Percentiles rank a stretch among this genome's conserved stretches.
These are phyloP conservation scores for Pythium periplocum DNA, from an alignment of 352 stramenopile genomes.

Conservation along the genomic window DNA sequence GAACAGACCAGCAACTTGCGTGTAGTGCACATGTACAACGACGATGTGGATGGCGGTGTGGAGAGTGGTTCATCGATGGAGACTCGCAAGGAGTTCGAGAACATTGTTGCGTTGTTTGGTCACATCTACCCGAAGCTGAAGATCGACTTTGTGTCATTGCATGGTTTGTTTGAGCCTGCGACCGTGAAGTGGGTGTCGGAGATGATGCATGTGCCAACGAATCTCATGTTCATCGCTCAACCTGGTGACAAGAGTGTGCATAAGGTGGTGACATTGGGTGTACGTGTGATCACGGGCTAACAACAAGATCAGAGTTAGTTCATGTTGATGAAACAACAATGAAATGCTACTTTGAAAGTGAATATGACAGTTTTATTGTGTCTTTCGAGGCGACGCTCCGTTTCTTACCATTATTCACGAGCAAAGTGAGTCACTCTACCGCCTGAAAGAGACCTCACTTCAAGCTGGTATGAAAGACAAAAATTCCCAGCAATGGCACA, in stretches of 20 bases:
- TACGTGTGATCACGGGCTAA: slow-evolving; percentile 63
- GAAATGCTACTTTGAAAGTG: too few relatives aligned
- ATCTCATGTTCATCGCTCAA: slow-evolving; percentile 90
- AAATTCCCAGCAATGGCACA: too few relatives aligned
- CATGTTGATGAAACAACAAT: too few relatives aligned
- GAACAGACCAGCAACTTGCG: slow-evolving; percentile 83
- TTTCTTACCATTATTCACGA: too few relatives aligned
- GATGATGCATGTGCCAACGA: slow-evolving; percentile 63
- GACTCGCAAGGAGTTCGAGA: slow-evolving; percentile 6
- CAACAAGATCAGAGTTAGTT: background rate
- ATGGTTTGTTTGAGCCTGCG: slow-evolving; percentile 52
- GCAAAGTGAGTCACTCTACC: too few relatives aligned
- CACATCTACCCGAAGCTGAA: slow-evolving; percentile 88
- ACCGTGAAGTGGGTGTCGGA: slow-evolving; percentile 74
- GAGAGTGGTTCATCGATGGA: slow-evolving; percentile 23
- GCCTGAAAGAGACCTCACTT: too few relatives aligned
- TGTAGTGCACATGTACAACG: slow-evolving; percentile 68
- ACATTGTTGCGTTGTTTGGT: slow-evolving; percentile 74
- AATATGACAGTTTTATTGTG: too few relatives aligned
- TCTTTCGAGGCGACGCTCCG: too few relatives aligned
- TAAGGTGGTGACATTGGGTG: slow-evolving; percentile 58
- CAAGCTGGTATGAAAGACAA: too few relatives aligned
- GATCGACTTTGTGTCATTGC: slow-evolving; percentile 79
- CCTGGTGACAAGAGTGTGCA: slow-evolving; percentile 70
- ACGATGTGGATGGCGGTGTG: slow-evolving; percentile 9